Conservation (phyloP, 345 rosid genomes). For the Sisymbrium altissimum region DNA sequence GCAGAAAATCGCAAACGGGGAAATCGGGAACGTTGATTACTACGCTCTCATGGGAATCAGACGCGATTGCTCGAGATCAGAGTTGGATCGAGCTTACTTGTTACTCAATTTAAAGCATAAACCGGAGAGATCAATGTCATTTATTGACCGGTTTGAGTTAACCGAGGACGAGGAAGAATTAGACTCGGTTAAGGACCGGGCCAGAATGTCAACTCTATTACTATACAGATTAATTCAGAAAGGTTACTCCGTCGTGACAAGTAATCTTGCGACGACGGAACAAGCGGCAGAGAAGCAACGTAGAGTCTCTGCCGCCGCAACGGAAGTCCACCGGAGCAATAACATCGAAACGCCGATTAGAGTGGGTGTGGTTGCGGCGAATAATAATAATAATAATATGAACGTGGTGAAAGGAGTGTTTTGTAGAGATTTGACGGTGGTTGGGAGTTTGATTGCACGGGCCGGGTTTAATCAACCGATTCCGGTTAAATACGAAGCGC, state of each 20-base stretch:
- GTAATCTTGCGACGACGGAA: conserved; percentile 63
- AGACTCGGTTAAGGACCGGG: conserved; percentile 76
- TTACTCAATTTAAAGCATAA: conserved; percentile 77
- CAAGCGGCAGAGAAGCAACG: conserved; percentile 67
- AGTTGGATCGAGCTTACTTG: conserved; percentile 86
- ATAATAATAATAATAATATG: conserved; percentile 15
- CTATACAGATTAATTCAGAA: conserved; percentile 85
- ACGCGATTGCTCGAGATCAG: conserved; percentile 90
- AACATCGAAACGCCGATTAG: conserved; percentile 8
- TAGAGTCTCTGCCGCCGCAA: conserved; percentile 38
- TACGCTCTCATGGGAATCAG: conserved; percentile 75
- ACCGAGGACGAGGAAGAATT: conserved; percentile 67
- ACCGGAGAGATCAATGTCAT: conserved; percentile 77
- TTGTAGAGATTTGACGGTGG: conserved; percentile 80
- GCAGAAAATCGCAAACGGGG: conserved; percentile 73
- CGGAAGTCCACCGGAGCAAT: conserved; percentile 30
- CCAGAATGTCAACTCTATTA: conserved; percentile 71
- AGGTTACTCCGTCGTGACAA: conserved; percentile 66
- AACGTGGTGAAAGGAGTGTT: conserved; percentile 78
- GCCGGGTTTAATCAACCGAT: conserved; percentile 75
- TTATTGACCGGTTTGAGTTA: conserved; percentile 81
- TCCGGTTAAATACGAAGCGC: conserved; percentile 79
- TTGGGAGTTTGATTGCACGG: conserved; percentile 75
- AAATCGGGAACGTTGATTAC: conserved; percentile 79
- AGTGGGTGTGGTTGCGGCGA: background rate